These are phyloP conservation scores for Hymenoscyphus fraxineus DNA, from an alignment of 2,329 filamentous ascomycete species.

Conservation along the genomic window DNA sequence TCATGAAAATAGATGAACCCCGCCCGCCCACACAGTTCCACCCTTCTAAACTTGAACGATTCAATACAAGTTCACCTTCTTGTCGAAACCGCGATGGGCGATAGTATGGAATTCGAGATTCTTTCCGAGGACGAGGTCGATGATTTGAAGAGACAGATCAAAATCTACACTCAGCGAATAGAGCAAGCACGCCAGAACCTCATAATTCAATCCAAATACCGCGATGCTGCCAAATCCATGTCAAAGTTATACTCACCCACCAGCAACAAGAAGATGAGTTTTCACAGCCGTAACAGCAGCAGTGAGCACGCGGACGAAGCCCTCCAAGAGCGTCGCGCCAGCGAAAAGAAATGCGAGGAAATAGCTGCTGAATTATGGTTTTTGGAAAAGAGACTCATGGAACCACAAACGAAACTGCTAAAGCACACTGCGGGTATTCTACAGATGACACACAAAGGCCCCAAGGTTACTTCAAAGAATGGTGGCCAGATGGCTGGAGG, in stretches of 20 bases:
- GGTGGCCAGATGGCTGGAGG: conserved; percentile 41
- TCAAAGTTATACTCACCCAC: conserved; percentile 72
- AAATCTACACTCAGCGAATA: conserved; percentile 68
- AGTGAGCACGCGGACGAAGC: conserved; percentile 48
- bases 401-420: conserved; percentile 71
- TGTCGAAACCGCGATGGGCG: conserved; percentile 86
- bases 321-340: conserved; percentile 69
- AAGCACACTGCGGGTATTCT: conserved; percentile 91
- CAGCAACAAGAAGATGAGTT: conserved; percentile 47
- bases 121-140: conserved; percentile 91
- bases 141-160: conserved; percentile 80
- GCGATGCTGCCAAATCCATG: conserved; percentile 86
- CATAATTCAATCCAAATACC: conserved; percentile 86
- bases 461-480: conserved; percentile 46
- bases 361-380: conserved; percentile 75
- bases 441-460: conserved; percentile 79
- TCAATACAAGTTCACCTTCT: conserved; percentile 84
- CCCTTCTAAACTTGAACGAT: conserved; percentile 60
- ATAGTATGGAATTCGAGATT: conserved; percentile 81
- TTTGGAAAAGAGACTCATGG: conserved; percentile 72
- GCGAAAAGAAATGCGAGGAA: conserved; percentile 80
- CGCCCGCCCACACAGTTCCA: conserved; percentile 51
- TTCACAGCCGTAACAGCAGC: conserved; percentile 38
- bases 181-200: conserved; percentile 80
- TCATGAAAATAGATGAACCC: conserved; percentile 44